Base-by-base conservation (phyloP, 2,329 filamentous ascomycete genomes). In the Pseudophaeomoniella oleicola region DNA sequence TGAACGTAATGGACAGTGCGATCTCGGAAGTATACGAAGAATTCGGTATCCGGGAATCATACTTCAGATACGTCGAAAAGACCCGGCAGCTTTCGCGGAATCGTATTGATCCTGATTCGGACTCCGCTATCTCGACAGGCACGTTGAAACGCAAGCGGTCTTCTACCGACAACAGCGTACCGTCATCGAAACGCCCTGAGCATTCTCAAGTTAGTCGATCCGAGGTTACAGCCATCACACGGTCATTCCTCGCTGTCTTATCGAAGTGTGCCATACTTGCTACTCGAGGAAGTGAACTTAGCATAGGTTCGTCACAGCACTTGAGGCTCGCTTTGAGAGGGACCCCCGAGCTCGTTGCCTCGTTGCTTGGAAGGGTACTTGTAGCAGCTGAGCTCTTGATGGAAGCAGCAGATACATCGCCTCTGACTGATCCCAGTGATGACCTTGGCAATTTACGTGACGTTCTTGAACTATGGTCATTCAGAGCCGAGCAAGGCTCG, bases 1-100 rank as follows among this genome's bases (percentile, higher is more conserved):
- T 81, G 19, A 57, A 60, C 1, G 70, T 84, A 6, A 53, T 92
- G 30, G 73, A 78, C 46, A 70, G 74, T 46, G 72, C 78, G 0
- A 57, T 86, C 34, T 66, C 72, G 34, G 78, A 85, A 35, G 44
- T 62, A 44, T 49, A 52, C 33, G 50, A 54, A 29, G 49, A 47
- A 29, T 46, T 53, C 19, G 10, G 6, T n/a, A 12, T 10, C 19
- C 5, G 19, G 22, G 22, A 27, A 27, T 9, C 9, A n/a, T 27
- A n/a, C 9, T 27, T 27, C 22, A 27, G 22, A n/a, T 27, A n/a
- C 9, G 6, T 27, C 22, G 9, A 27, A n/a, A 27, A 27, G 22
- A 6, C 22, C 6, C 6, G 22, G 22, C 22, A 27, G n/a, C 22
- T 27, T 6, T 27, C 22, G 6, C n/a, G n/a, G n/a, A 27, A 27